Evolutionary conservation across 805 yeast genomes (phyloP), one percentile per base, ranked within the genome.

Genomic region (Kuraishia floccosa): DNA sequence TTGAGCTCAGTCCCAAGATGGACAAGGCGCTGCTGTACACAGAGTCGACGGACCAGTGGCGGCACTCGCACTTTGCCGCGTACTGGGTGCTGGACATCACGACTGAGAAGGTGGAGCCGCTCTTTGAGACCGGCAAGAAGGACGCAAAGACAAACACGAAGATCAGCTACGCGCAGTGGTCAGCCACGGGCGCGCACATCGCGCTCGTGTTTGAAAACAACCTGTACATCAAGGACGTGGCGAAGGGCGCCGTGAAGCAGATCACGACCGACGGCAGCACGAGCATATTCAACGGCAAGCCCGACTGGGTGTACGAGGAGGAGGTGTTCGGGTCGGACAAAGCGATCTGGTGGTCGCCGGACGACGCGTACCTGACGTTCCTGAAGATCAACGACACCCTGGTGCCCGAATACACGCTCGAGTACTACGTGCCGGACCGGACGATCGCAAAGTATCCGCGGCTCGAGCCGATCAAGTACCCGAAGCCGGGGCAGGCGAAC

Each of bases 221-320:
- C 39, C 38, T 82, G 2, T 77, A 56, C 40, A 29, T 76, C 10
- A 13, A 17, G 20, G 13, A 11, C 12, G 16, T 19, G 12, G 10
- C 21, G 18, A 4, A 30, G 27, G 10, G 7, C 22, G 25, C 28
- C 6, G 46, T 40, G 4, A 35, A 39, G 4, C 35, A 49, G 4
- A 44, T 37, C 0, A 68, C 79, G 1, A 36, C 38, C 4, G 79
- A 71, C 46, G 87, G 86, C 0, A 54, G 65, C 9, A 44, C 38
- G 1, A 52, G 63, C 12, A 55, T 79, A 4, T 62, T 66, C 37
- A 76, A 81, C 41, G 94, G 84, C 5, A 76, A 64, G 38, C 75
- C 87, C 0, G 91, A 81, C 44, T 82, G 93, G 91, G 76, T 81
- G 2, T 81, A 81, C 49, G 93, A 82, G 48, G 93, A 82, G 45